These are phyloP conservation scores for Waltiozyma sp. DNA, from an alignment of 1,139 yeast species.

Conservation along the genomic window DNA sequence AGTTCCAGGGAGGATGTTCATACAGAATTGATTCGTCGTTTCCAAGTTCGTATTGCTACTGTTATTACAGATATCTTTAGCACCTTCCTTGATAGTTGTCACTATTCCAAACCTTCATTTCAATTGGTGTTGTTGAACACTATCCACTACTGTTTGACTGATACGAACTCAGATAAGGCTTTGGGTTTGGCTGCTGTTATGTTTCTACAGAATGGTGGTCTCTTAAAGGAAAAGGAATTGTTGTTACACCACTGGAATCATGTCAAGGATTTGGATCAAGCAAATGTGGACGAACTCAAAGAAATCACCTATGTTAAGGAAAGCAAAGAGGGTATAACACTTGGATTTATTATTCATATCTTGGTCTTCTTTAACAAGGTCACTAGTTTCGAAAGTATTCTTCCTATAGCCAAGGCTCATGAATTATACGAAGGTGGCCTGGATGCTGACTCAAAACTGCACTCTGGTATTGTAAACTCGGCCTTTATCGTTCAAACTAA, in stretches of 20 bases:
- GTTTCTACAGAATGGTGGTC: conserved; percentile 39
- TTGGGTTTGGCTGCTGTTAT: conserved; percentile 36
- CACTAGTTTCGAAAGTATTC: conserved; percentile 22
- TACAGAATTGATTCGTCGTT: conserved; percentile 10
- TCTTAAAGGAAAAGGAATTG: conserved; percentile 19
- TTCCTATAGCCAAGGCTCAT: conserved; percentile 8
- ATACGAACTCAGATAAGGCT: conserved; percentile 18
- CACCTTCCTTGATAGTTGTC: conserved; percentile 7
- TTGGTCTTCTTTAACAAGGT: conserved; percentile 32
- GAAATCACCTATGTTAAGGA: conserved; percentile 29
- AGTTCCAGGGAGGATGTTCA: conserved; percentile 16
- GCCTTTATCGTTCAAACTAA: conserved; percentile 33
- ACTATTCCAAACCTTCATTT: conserved; percentile 5
- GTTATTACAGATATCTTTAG: conserved; percentile 23
- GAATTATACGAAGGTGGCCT: conserved; percentile 16
- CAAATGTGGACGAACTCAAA: conserved; percentile 23
- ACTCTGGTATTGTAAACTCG: conserved; percentile 19
- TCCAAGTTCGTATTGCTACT: conserved; percentile 29
- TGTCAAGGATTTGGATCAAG: conserved; percentile 16
- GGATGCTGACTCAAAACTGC: conserved; percentile 10
- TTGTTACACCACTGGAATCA: conserved; percentile 15
- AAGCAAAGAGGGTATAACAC: conserved; percentile 27
- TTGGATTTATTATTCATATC: conserved; percentile 31
- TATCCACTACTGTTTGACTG: conserved; percentile 21
- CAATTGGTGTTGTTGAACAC: conserved; percentile 12